Percentiles rank a stretch among this genome's conserved stretches.
Evolutionary conservation across 371 early-diverging fungal genomes (phyloP).

Genomic region (Neoconidiobolus thromboides): DNA sequence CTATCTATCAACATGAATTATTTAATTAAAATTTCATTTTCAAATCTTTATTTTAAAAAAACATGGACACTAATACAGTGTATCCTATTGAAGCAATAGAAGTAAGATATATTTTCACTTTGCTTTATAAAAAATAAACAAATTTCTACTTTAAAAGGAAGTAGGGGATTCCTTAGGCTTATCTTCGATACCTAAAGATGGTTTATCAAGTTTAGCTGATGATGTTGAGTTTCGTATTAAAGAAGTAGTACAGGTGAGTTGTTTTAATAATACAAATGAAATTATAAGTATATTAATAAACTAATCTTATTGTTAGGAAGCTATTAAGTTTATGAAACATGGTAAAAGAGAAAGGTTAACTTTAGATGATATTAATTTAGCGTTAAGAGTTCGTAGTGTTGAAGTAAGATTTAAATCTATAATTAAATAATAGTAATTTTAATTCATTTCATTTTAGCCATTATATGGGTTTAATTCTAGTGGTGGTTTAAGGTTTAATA

Average conservation of each 20-base stretch:
- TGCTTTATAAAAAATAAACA: no score
- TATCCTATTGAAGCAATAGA: no score
- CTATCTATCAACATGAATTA: no score
- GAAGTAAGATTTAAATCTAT: conserved; percentile 34
- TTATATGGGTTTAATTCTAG: conserved; percentile 85
- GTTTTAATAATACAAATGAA: conserved; percentile 13
- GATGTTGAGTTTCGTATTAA: conserved; percentile 96
- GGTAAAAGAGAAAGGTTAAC: conserved; percentile 72
- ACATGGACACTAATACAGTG: no score
- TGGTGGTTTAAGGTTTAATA: conserved; percentile 54
- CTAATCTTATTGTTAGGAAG: conserved; percentile 39
- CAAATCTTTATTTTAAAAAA: no score
- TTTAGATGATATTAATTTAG: conserved; percentile 89
- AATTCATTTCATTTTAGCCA: conserved; percentile 27
- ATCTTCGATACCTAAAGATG: no score
- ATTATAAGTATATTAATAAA: neutral
- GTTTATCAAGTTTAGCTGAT: conserved; percentile 51
- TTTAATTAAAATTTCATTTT: no score
- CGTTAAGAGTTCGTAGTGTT: conserved; percentile 86
- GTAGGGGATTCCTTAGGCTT: no score
- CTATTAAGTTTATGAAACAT: conserved; percentile 96
- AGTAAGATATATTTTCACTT: no score
- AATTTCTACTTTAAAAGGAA: no score
- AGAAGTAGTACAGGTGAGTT: conserved; percentile 72
- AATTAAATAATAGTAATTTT: neutral